Conservation (phyloP, 257 asterid species). For the Capsicum pubescens region DNA sequence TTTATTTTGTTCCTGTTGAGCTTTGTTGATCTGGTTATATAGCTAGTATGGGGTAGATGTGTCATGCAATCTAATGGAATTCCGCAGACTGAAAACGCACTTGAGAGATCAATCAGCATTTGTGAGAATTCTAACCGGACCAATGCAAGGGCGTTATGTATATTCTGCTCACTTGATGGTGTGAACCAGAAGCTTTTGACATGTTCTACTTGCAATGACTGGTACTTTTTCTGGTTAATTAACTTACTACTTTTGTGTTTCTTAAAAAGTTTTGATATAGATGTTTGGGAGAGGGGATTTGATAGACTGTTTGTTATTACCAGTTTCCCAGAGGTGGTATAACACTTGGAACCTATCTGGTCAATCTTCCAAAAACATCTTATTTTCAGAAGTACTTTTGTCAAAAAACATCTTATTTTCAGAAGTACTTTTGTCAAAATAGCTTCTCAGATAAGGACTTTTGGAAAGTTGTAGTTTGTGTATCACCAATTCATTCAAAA, state of each 20-base stretch:
- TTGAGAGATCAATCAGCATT: conserved; percentile 64
- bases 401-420: no score
- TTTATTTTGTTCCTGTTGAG: conserved; percentile 24
- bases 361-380: neutral
- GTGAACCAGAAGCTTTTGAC: conserved; percentile 52
- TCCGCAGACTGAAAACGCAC: conserved; percentile 56
- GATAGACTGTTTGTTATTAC: conserved; percentile 3
- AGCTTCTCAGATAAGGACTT: neutral
- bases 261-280: neutral
- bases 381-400: neutral
- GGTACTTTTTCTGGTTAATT: conserved; percentile 47
- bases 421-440: no score
- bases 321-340: neutral
- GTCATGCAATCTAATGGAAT: neutral
- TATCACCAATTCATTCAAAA: neutral
- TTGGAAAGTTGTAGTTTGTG: neutral
- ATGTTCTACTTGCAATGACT: conserved; percentile 70
- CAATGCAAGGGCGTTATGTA: conserved; percentile 44
- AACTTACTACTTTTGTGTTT: conserved; percentile 3
- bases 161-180: conserved; percentile 48
- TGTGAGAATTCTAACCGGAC: conserved; percentile 42
- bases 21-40: conserved; percentile 21
- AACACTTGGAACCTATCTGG: neutral
- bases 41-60: conserved; percentile 15
- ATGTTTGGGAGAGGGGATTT: conserved; percentile 12